phyloP scores from a whole-genome alignment of 108 stramenopile species.

The Skeletonema grethae region DNA sequence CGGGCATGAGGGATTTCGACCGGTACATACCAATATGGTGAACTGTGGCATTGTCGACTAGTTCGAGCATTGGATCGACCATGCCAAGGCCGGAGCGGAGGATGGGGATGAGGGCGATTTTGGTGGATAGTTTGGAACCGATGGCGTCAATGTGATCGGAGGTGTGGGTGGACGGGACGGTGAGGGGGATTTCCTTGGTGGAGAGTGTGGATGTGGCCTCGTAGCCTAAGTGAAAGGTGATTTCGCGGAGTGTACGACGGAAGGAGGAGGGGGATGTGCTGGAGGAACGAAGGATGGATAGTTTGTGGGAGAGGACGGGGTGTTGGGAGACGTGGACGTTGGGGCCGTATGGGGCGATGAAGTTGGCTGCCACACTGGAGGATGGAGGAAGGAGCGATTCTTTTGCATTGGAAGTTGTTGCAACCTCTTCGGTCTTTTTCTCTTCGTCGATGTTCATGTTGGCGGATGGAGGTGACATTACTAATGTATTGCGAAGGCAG shows the following conservation, averaged over 20 bases:
- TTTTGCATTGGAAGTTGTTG: neutral
- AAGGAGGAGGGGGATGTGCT: constrained; percentile 81
- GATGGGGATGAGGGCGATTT: constrained; percentile 92
- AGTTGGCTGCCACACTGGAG: constrained; percentile 31
- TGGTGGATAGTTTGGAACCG: constrained; percentile 64
- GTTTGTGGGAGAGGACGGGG: constrained; percentile 80
- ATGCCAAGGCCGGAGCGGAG: constrained; percentile 94
- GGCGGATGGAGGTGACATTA: neutral
- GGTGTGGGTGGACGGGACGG: constrained; percentile 54
- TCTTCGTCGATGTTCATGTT: constrained; percentile 11
- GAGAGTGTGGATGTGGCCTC: constrained; percentile 87
- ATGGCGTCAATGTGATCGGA: constrained; percentile 59
- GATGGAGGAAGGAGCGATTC: constrained; percentile 12
- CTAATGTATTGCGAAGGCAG: too few relatives aligned
- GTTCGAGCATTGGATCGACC: constrained; percentile 94
- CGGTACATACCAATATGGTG: constrained; percentile 99
- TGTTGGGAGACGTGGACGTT: constrained; percentile 73
- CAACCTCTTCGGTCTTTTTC: constrained; percentile 8
- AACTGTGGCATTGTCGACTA: constrained; percentile 90
- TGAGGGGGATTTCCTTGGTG: constrained; percentile 66
- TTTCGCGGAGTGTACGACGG: constrained; percentile 85
- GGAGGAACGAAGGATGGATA: constrained; percentile 75
- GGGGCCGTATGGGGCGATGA: constrained; percentile 41
- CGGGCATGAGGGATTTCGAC: constrained; percentile 68
- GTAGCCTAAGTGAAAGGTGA: constrained; percentile 97